phyloP scores from a whole-genome alignment of 768 basidiomycete genomes.

The Agaricus subrufescens region DNA sequence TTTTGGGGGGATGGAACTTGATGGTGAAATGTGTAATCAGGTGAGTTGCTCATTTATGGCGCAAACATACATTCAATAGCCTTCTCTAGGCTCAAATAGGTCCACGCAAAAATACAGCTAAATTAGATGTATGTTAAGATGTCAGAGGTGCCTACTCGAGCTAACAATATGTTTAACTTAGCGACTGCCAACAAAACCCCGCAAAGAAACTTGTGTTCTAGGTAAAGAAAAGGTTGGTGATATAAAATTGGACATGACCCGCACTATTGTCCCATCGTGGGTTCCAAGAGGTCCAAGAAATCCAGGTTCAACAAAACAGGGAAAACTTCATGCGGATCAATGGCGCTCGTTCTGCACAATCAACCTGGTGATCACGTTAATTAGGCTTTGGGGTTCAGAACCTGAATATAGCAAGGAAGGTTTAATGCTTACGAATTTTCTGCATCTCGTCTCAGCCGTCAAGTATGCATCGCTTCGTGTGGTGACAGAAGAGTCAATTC shows the following conservation, averaged over 20 bases:
- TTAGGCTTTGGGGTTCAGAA: constrained; percentile 28
- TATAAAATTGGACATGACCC: constrained; percentile 14
- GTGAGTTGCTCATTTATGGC: no score
- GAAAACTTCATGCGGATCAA: constrained; percentile 29
- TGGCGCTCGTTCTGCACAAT: constrained; percentile 23
- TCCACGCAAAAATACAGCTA: no score
- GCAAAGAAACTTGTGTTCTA: background rate
- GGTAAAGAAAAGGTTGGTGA: background rate
- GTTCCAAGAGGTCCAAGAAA: constrained; percentile 12
- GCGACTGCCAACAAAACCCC: no score
- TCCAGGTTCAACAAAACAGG: constrained; percentile 11
- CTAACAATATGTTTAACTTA: no score
- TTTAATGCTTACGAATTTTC: constrained; percentile 25
- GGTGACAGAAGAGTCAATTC: constrained; percentile 17
- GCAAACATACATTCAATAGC: no score
- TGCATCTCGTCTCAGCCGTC: constrained; percentile 30
- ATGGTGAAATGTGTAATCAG: background rate
- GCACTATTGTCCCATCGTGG: constrained; percentile 17
- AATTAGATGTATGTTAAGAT: no score
- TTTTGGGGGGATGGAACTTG: background rate
- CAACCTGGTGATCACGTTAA: constrained; percentile 31
- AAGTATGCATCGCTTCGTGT: constrained; percentile 21
- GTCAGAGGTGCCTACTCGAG: no score
- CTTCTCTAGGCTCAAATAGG: no score
- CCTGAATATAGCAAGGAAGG: constrained; percentile 7